Percentiles rank a stretch among this genome's conserved stretches.
These are phyloP conservation scores for Dipodascopsis uninucleata DNA, from an alignment of 805 yeast genomes.

Conservation along the genomic window DNA sequence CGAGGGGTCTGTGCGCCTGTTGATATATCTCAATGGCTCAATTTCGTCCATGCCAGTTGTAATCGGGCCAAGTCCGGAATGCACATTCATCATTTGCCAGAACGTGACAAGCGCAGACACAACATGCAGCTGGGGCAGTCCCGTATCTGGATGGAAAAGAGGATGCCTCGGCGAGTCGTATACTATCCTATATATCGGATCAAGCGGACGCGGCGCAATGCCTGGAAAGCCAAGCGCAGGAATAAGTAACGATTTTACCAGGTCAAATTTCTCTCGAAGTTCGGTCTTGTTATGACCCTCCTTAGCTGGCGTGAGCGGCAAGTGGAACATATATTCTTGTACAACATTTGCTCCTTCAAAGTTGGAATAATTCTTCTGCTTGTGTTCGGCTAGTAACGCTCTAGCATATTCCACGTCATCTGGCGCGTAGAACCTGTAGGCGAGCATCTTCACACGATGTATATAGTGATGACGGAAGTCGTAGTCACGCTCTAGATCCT, in stretches of 20 bases:
- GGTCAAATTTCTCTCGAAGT: conserved; percentile 5
- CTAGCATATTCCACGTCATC: conserved; percentile 8
- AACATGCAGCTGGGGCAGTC: conserved; percentile 23
- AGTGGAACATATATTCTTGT: conserved; percentile 14
- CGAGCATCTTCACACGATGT: conserved; percentile 8
- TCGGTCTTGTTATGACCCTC: not conserved
- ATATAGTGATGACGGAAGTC: conserved; percentile 14
- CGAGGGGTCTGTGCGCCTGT: no score
- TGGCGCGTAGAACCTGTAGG: not conserved
- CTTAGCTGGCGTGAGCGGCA: conserved; percentile 1
- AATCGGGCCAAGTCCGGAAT: conserved; percentile 15
- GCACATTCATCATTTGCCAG: conserved; percentile 28
- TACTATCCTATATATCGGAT: conserved; percentile 25
- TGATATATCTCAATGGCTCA: conserved; percentile 9
- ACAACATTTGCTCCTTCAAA: conserved; percentile 9
- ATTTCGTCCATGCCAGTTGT: conserved; percentile 20
- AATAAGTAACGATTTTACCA: conserved; percentile 19
- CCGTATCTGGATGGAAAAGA: conserved; percentile 16
- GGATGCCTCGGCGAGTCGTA: conserved; percentile 28
- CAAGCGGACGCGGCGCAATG: conserved; percentile 22
- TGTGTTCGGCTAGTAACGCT: conserved; percentile 19
- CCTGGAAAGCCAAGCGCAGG: conserved; percentile 27
- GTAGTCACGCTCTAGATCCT: conserved; percentile 8
- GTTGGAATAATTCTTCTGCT: conserved; percentile 7
- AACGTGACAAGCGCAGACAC: conserved; percentile 25